These are phyloP conservation scores for Serendipita sp. DNA, from an alignment of 768 basidiomycete genomes.

Conservation along the genomic window DNA sequence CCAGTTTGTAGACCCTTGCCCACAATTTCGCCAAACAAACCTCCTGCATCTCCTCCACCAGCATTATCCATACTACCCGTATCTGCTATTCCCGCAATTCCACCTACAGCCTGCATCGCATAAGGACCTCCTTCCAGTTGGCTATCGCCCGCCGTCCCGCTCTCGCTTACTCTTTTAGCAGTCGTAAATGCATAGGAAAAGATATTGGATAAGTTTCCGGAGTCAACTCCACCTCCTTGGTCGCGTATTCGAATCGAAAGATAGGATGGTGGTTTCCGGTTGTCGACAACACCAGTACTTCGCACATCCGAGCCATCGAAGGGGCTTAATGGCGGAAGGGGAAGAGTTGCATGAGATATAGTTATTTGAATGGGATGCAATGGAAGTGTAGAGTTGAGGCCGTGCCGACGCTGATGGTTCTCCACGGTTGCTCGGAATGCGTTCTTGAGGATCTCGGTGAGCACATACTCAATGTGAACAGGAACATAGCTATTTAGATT, in stretches of 20 bases:
- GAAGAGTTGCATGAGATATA: constrained; percentile 27
- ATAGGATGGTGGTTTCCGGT: constrained; percentile 24
- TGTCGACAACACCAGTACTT: constrained; percentile 12
- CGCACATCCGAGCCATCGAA: constrained; percentile 6
- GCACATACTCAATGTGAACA: constrained; percentile 79
- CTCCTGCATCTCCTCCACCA: constrained; percentile 26
- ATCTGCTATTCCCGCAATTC: constrained; percentile 40
- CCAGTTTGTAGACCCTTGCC: constrained; percentile 62
- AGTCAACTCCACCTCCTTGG: constrained; percentile 72
- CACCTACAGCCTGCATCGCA: constrained; percentile 62
- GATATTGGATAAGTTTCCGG: constrained; percentile 55
- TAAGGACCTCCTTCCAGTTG: constrained; percentile 50
- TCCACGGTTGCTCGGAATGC: constrained; percentile 82
- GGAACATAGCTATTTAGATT: constrained; percentile 56
- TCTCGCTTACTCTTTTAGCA: constrained; percentile 30
- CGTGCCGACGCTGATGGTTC: constrained; percentile 35
- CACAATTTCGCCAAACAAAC: constrained; percentile 64
- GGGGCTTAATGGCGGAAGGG: constrained; percentile 11
- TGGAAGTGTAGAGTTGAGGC: constrained; percentile 19
- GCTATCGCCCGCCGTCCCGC: constrained; percentile 22
- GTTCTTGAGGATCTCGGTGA: constrained; percentile 84
- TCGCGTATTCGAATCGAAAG: constrained; percentile 71
- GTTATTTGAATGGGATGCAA: constrained; percentile 58
- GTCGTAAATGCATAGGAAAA: constrained; percentile 91
- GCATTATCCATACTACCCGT: constrained; percentile 21